Evolutionary conservation across 352 stramenopile species (phyloP), one percentile per base, ranked within the genome.

Genomic region (Pythium scleroteichum): DNA sequence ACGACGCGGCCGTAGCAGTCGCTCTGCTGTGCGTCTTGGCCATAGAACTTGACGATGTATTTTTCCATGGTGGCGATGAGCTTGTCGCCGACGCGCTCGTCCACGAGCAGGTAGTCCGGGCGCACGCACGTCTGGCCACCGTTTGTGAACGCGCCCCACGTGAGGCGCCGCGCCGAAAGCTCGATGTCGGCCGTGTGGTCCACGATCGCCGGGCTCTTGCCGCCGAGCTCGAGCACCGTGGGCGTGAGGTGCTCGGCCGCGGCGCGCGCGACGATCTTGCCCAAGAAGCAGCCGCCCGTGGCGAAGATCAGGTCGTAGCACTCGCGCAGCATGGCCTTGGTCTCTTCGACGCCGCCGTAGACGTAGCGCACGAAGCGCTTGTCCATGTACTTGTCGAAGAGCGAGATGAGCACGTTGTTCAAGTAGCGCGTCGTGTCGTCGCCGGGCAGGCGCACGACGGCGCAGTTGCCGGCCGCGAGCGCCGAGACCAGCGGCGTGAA

Each of bases 171-270:
- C 0, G 85, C 86, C n/a, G 91, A 63, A 3, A 94, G 35, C 13
- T 68, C 62, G 10, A 88, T 24, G 33, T 90, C 71, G 1, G 73
- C 64, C 23, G 76, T 79, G 17, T 58, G 59, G 50, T 97, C 88
- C 26, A 98, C 71, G 48, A 97, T 92, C n/a, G 73, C 78, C 1
- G 94, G 94, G 12, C 75, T 88, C 75, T 98, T 98, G 45, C 97
- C 97, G 56, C 97, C 96, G 1, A 99, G 71, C 66, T 99, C 97
- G 22, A 99, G 69, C n/a, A 98, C 73, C 16, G 83, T 87, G 2
- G 97, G 97, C 10, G 97, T 99, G n/a, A 99, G 65, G 45, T 88
- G 79, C 68, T 98, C 88, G 13, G 96, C 95, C 0, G 96, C 94
- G 0, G 92, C 90, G n/a, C 73, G 67, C 17, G 92, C 85, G 17